These are phyloP conservation scores for Lactuca saligna DNA, from an alignment of 129 eudicot species.

Conservation along the genomic window DNA sequence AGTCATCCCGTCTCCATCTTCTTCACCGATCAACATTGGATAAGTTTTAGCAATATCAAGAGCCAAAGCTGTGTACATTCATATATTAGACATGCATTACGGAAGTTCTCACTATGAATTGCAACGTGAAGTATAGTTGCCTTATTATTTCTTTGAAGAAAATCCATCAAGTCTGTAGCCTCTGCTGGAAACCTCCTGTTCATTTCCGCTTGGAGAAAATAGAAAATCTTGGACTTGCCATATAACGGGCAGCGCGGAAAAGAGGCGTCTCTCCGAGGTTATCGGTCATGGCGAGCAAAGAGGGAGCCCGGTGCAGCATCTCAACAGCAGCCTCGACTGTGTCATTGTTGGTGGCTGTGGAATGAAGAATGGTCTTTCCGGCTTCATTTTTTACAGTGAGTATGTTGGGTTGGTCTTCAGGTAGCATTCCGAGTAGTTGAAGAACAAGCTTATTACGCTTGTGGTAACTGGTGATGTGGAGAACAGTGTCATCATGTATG, in stretches of 20 bases:
- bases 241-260: slow-evolving; percentile 18
- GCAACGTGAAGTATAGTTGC: slow-evolving; percentile 39
- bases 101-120: slow-evolving; percentile 24
- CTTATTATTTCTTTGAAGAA: slow-evolving; percentile 20
- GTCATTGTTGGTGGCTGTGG: slow-evolving; percentile 5
- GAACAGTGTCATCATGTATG: slow-evolving; percentile 27
- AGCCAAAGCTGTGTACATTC: slow-evolving; percentile 30
- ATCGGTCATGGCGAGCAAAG: slow-evolving; percentile 21
- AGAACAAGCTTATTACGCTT: slow-evolving; percentile 16
- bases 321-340: slow-evolving; percentile 19
- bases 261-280: slow-evolving; percentile 25
- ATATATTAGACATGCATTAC: slow-evolving; percentile 15
- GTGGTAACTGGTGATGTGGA: slow-evolving; percentile 19
- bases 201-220: slow-evolving; percentile 29
- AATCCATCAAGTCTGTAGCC: slow-evolving; percentile 11
- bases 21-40: slow-evolving; percentile 5
- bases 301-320: slow-evolving; percentile 27
- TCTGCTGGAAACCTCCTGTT: background rate
- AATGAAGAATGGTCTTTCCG: slow-evolving; percentile 35
- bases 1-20: slow-evolving; percentile 37
- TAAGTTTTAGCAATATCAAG: slow-evolving; percentile 21
- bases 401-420: background rate
- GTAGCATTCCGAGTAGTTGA: slow-evolving; percentile 22
- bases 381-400: slow-evolving; percentile 1
- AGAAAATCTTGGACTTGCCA: slow-evolving; percentile 27